Evolutionary conservation across 2,329 filamentous ascomycete genomes (phyloP).

Genomic region (Aspergillus ochraceoroseus): DNA sequence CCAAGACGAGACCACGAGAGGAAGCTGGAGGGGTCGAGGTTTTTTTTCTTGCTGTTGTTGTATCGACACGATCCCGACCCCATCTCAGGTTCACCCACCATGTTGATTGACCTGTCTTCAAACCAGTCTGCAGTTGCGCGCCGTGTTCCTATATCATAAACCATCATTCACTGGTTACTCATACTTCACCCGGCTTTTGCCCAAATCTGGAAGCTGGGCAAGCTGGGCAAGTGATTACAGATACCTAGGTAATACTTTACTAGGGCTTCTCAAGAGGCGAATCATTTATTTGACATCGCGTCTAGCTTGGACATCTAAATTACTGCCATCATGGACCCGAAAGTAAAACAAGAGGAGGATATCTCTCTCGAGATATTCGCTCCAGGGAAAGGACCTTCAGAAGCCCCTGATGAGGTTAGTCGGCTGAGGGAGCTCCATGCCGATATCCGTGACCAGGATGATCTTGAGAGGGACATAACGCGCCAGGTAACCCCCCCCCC

Average conservation of each 20-base stretch:
- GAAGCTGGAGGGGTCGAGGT: neutral
- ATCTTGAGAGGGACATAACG: constrained; percentile 81
- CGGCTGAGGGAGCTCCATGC: constrained; percentile 60
- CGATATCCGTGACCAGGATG: constrained; percentile 76
- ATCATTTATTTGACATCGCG: neutral
- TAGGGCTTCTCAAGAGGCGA: neutral
- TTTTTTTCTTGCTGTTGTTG: neutral
- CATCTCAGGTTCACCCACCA: no score
- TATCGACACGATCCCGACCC: no score
- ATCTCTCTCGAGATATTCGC: neutral
- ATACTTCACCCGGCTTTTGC: no score
- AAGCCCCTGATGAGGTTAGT: constrained; percentile 51
- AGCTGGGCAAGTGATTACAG: no score
- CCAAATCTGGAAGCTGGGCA: no score
- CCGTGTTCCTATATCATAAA: no score
- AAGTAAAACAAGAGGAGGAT: constrained; percentile 6
- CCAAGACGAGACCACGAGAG: neutral
- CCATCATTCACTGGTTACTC: no score
- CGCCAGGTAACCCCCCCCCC: constrained; percentile 43
- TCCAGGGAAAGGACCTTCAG: neutral
- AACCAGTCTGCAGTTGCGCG: no score
- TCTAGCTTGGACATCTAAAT: neutral
- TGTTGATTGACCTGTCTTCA: no score
- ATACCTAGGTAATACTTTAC: no score
- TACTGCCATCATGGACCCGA: constrained; percentile 3